Base-by-base conservation (phyloP, 1,139 yeast genomes). In the Wickerhamomyces sp. region DNA sequence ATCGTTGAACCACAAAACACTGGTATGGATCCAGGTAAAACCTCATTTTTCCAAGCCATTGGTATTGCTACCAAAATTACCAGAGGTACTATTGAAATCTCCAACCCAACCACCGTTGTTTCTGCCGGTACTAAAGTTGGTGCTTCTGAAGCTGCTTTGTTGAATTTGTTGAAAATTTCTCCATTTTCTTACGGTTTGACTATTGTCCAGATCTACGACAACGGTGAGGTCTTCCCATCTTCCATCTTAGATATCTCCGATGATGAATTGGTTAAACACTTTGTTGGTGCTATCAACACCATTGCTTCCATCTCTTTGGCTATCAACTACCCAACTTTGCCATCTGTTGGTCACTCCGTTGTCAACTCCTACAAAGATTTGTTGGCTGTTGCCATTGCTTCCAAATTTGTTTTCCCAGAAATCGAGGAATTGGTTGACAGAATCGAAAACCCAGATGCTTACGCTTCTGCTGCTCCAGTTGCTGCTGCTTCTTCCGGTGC, bases 61-160 rank as follows among this genome's bases (percentile, higher is more conserved):
- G 97, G 97, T 86, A 96, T 91, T 64, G 98, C 98, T 80, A 91
- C 99, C 86, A 91, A 91, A 93, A 91, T 91, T 88, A 93, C 96
- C 73, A 89, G 99, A 85, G 99, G 99, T 91, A 87, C 96, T 73
- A 91, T 91, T 83, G 99, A 91, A 77, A 91, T 91, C 73, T 89
- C 87, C 70, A 73, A 85, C 58, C 98, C 93, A 66, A 95, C 91
- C 64, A 86, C 86, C 78, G 96, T 91, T 66, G 95, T 89, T 64
- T 78, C 72, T 52, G 78, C 82, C 49, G 86, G 86, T 62, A 64
- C 64, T 66, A 87, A 74, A 74, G 98, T 91, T 62, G 99, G 99
- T 78, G 95, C 94, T 60, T 91, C 98, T 62, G 99, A 91, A 80
- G 98, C 99, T 57, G 70, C 96, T 59, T 80, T 91, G 74, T 84